These are phyloP conservation scores for Aspergillus felis DNA, from an alignment of 2,329 filamentous ascomycete species.

Conservation along the genomic window DNA sequence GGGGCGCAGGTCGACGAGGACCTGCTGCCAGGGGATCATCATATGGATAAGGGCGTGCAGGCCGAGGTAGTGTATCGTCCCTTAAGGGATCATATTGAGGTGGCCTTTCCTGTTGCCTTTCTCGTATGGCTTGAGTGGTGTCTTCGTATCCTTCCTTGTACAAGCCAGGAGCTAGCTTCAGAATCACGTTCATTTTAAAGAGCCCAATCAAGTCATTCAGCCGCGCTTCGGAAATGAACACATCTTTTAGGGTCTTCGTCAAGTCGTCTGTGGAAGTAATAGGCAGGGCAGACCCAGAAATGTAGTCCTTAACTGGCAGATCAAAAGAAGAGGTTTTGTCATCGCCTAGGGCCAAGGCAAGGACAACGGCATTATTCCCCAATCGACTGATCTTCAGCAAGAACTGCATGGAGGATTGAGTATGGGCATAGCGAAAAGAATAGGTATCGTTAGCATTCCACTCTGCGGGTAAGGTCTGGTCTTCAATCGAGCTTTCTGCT, in stretches of 20 bases:
- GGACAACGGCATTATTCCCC: constrained; percentile 77
- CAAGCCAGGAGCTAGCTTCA: constrained; percentile 74
- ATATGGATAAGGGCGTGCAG: constrained; percentile 65
- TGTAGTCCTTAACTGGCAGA: constrained; percentile 67
- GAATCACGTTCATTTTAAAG: constrained; percentile 75
- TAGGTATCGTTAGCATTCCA: constrained; percentile 77
- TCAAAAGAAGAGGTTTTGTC: constrained; percentile 80
- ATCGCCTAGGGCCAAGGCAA: constrained; percentile 73
- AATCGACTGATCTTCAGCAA: constrained; percentile 78
- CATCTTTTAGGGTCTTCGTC: constrained; percentile 42
- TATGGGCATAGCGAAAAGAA: constrained; percentile 81
- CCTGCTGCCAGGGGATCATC: constrained; percentile 60
- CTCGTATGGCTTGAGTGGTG: constrained; percentile 26
- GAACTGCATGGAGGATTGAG: constrained; percentile 79
- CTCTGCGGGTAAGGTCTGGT: constrained; percentile 58
- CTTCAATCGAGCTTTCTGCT: constrained; percentile 27
- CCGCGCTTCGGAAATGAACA: constrained; percentile 71
- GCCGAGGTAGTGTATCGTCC: constrained; percentile 53
- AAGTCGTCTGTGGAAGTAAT: constrained; percentile 36
- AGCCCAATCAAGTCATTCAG: constrained; percentile 66
- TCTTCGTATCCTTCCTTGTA: constrained; percentile 78
- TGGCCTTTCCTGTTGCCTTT: constrained; percentile 40
- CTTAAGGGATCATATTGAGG: constrained; percentile 46
- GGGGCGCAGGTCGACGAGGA: constrained; percentile 61
- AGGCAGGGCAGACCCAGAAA: constrained; percentile 60